Percentiles rank a stretch among this genome's conserved stretches.
These are phyloP conservation scores for Aureobasidium sp. DNA, from an alignment of 2,329 filamentous ascomycete genomes.

Conservation along the genomic window DNA sequence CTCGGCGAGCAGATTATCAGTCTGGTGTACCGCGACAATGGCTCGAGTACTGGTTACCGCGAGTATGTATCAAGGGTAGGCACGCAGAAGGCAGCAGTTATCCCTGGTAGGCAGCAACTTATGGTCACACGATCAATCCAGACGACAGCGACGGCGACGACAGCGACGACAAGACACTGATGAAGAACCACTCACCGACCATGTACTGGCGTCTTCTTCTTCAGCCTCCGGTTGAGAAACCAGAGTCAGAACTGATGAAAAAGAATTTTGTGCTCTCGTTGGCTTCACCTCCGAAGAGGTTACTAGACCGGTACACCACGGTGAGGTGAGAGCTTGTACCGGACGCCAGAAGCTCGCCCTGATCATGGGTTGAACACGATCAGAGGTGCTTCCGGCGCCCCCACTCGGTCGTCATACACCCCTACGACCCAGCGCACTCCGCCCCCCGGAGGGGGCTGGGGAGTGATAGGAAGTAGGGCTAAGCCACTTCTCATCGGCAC, in stretches of 20 bases:
- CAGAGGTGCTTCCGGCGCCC: not conserved
- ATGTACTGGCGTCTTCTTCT: not conserved
- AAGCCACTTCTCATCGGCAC: not conserved
- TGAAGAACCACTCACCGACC: too few relatives aligned
- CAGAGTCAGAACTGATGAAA: not conserved
- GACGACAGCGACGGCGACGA: not conserved
- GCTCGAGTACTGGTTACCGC: not conserved
- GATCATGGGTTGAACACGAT: too few relatives aligned
- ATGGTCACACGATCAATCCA: not conserved
- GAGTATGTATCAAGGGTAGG: not conserved
- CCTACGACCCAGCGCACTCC: not conserved
- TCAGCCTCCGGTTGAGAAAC: not conserved
- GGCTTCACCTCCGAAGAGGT: not conserved
- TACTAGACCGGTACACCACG: conserved; percentile 7
- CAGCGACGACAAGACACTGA: not conserved
- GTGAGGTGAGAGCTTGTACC: conserved; percentile 3
- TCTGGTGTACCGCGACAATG: not conserved
- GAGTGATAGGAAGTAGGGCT: not conserved
- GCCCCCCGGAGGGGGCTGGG: not conserved
- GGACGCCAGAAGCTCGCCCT: not conserved
- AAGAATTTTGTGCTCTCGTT: not conserved
- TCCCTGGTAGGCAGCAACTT: not conserved
- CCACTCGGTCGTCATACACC: not conserved
- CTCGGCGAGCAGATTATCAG: not conserved
- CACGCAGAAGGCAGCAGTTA: too few relatives aligned